phyloP scores from a whole-genome alignment of 176 grass and related monocot species.

The Chloris gayana region DNA sequence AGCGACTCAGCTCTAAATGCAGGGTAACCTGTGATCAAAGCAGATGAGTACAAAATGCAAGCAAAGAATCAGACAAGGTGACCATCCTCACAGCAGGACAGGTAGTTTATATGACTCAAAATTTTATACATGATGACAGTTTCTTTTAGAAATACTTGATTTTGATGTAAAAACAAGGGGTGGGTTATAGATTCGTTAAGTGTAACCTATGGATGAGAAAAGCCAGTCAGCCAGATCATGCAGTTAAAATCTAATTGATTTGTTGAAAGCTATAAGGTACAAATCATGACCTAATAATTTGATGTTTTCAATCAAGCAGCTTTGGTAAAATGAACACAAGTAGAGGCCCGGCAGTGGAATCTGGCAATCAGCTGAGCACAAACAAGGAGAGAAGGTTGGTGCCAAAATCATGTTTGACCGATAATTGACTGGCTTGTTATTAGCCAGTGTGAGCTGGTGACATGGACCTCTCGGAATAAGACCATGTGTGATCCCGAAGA shows the following conservation, averaged over 20 bases:
- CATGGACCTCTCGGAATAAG: slow-evolving; percentile 66
- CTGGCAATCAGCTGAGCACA: slow-evolving; percentile 23
- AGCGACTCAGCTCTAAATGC: slow-evolving; percentile 35
- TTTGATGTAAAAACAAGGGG: neutral
- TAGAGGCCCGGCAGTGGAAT: slow-evolving; percentile 28
- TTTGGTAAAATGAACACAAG: neutral
- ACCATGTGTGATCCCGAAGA: slow-evolving; percentile 69
- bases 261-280: neutral
- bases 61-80: slow-evolving; percentile 42
- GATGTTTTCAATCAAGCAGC: neutral
- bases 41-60: slow-evolving; percentile 29
- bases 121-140: neutral
- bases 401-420: slow-evolving; percentile 50
- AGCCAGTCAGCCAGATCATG: neutral
- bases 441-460: slow-evolving; percentile 63
- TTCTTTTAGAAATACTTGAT: neutral
- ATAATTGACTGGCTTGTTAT: slow-evolving; percentile 57
- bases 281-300: neutral
- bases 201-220: neutral
- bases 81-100: neutral
- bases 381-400: slow-evolving; percentile 37
- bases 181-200: neutral
- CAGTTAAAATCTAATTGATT: slow-evolving; percentile 17
- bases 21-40: slow-evolving; percentile 18
- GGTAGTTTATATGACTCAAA: neutral